Conservation (phyloP, 208 protist species). For the Wallacemonas sp. region DNA sequence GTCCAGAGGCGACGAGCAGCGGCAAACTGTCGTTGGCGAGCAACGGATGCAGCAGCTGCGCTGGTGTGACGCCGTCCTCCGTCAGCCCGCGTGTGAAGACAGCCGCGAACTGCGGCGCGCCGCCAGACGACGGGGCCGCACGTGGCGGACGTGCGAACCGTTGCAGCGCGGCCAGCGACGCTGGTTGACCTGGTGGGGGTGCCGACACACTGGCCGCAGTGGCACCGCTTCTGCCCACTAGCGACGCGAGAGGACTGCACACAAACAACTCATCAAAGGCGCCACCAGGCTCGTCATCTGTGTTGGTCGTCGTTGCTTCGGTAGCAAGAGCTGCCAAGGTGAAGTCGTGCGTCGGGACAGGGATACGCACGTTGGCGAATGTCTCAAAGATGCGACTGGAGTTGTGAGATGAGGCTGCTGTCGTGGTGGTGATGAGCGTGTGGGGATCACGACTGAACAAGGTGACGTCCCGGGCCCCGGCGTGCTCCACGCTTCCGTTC, state of each 20-base stretch:
- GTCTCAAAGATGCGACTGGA: neutral
- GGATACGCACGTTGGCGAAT: conserved; percentile 12
- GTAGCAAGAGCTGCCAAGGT: neutral
- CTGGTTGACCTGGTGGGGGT: neutral
- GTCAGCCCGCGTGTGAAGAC: conserved; percentile 62
- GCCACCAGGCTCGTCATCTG: no score
- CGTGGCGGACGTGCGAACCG: conserved; percentile 18
- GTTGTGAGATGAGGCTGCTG: neutral
- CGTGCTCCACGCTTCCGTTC: conserved; percentile 1
- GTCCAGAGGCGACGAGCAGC: conserved; percentile 59
- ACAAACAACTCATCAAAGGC: conserved; percentile 22
- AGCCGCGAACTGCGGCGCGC: conserved; percentile 21
- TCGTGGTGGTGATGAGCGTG: neutral
- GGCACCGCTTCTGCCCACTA: neutral
- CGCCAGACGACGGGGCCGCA: neutral
- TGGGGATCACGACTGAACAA: conserved; percentile 14
- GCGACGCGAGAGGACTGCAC: conserved; percentile 27
- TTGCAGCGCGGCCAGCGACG: conserved; percentile 22
- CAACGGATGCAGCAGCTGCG: conserved; percentile 23
- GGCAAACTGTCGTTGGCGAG: conserved; percentile 21
- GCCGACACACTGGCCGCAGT: neutral
- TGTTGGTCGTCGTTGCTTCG: neutral
- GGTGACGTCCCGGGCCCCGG: neutral
- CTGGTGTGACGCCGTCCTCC: conserved; percentile 37
- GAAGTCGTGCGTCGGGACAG: conserved; percentile 25